Base-by-base conservation (phyloP, 495 filamentous ascomycete genomes). In the Wilcoxina mikolae region DNA sequence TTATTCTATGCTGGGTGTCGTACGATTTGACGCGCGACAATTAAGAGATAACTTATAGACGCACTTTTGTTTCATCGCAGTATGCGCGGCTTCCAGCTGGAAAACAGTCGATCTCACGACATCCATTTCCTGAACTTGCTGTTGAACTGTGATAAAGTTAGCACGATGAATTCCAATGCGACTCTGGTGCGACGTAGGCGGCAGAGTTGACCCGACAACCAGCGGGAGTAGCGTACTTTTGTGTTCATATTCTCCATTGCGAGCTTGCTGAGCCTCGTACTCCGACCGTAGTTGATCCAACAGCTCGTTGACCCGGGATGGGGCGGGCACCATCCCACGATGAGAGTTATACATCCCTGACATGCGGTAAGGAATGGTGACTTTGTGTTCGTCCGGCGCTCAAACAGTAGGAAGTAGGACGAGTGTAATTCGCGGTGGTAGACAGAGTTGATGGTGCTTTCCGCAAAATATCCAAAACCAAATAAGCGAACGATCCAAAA, bases 121-220 rank as follows among this genome's bases (percentile, higher is more conserved):
- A 59, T 94, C 84, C 77, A 96, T 88, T 68, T 98, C 91, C 48
- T 89, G 77, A 53, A 94, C 79, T 65, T 96, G 91, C 27, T 77
- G 74, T 41, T 83, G 78, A 60, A 95, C 90, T 96, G 62, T 45
- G 2, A 17, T 45, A 9, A 45, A 9, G 42, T 45, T 45, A 45
- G 42, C 18, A 45, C 18, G 49, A 47, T 29, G 53, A 56, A 7
- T 35, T 35, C 31, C 7, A 35, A 51, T 54, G 12, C 39, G 59
- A 55, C 35, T 35, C 52, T 24, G 31, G 26, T 55, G 24, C n/a
- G n/a, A 53, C 53, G 27, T 20, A 39, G 23, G 23, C 27, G 17
- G 20, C 23, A 18, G 15, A 42, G 15, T 22, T 25, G 31, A 20
- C 48, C 51, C 44, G 43, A 57, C 27, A 29, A 33, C 15, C 2